Evolutionary conservation across 495 filamentous ascomycete genomes (phyloP), one percentile per base, ranked within the genome.

Genomic region (Filosporella fistucella): DNA sequence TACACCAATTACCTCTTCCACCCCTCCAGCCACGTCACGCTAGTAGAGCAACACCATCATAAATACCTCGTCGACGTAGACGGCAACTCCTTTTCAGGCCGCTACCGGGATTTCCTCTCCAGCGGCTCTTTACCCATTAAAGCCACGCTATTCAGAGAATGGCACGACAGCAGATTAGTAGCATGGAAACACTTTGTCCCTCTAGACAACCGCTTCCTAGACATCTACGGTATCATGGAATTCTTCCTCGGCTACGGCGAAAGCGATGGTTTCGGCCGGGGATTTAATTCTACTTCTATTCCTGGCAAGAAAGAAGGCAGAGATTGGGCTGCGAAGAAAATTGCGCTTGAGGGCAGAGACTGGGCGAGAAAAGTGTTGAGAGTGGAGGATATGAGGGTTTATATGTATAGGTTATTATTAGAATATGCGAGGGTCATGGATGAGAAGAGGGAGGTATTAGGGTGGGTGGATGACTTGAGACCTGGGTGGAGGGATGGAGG

Each of bases 301-400:
- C 20, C 20, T 22, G 4, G 18, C 17, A 29, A 17, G 6, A 42
- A 25, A 17, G 23, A 14, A 22, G 39, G 39, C 9, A 17, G 39
- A 29, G 51, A 48, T 39, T 11, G 26, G 2, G 9, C 40, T 34
- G 51, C 39, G 8, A 39, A 32, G 45, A 55, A 43, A 7, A 89
- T 94, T 51, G 84, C 85, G 12, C 75, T 84, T 39, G 60, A 80
- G 54, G 86, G 86, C 2, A 65, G 69, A 28, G 68, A 74, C 45
- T 90, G 86, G 85, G 77, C 80, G 1, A 63, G 64, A 2, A 75
- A 69, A 49, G 85, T 81, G 8, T 49, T 93, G 28, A 70, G 87
- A 57, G 82, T 76, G 52, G 85, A 90, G 66, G 88, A 94, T 60
- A 88, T 86, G 82, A 81, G 88, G 63, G 75, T 91, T 22, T 94